These are phyloP conservation scores for Termitomyces sp. DNA, from an alignment of 768 basidiomycete genomes.

Conservation along the genomic window DNA sequence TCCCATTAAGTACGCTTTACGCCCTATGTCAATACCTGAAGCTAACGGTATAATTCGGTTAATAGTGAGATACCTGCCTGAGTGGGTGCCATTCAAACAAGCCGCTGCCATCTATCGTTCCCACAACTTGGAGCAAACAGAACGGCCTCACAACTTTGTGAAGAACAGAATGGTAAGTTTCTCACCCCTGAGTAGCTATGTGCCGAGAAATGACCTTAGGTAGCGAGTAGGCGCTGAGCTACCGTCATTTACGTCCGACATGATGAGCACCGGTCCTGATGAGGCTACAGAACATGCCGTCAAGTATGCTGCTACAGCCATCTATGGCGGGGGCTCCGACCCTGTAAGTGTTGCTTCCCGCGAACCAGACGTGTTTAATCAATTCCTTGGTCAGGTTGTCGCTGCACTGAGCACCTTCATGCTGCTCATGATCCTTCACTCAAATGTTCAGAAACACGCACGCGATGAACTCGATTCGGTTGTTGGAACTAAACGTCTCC, in stretches of 20 bases:
- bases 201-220: background rate
- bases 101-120: slow-evolving; percentile 28
- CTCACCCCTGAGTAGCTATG: slow-evolving; percentile 17
- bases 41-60: background rate
- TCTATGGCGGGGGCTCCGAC: slow-evolving; percentile 31
- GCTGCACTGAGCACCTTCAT: slow-evolving; percentile 26
- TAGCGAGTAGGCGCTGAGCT: slow-evolving; percentile 32
- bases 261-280: slow-evolving; percentile 29
- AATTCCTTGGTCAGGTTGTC: slow-evolving; percentile 8
- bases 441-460: slow-evolving; percentile 25
- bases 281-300: slow-evolving; percentile 34
- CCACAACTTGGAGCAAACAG: slow-evolving; percentile 28
- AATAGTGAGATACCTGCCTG: slow-evolving; percentile 37
- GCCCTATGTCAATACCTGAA: background rate
- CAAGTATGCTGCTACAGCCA: slow-evolving; percentile 31
- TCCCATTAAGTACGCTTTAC: slow-evolving; percentile 27
- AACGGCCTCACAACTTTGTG: slow-evolving; percentile 34
- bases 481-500: slow-evolving; percentile 25
- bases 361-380: background rate
- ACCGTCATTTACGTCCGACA: slow-evolving; percentile 38
- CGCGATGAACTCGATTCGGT: slow-evolving; percentile 30
- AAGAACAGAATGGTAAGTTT: slow-evolving; percentile 22
- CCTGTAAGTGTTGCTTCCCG: slow-evolving; percentile 23
- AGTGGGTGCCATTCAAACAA: slow-evolving; percentile 43
- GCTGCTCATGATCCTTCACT: slow-evolving; percentile 26